Evolutionary conservation across 1,284 basidiomycete genomes (phyloP).

Genomic region (Gomphus bonarii): DNA sequence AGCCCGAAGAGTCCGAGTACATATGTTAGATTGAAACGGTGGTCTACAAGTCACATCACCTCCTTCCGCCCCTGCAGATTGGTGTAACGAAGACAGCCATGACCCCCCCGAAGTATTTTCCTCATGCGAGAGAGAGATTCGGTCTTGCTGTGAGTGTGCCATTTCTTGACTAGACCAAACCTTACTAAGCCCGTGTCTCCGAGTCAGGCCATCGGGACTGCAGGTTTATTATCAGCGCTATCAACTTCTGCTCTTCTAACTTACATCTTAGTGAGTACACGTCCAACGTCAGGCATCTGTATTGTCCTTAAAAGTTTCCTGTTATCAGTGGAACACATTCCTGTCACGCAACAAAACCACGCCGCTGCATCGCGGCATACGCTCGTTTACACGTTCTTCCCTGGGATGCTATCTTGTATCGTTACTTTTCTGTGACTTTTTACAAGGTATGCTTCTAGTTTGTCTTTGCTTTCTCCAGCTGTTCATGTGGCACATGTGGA

Average conservation of each 20-base stretch:
- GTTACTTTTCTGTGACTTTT: conserved; percentile 2
- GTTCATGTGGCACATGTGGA: not conserved
- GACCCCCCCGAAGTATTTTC: not conserved
- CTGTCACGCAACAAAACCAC: not conserved
- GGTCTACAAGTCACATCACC: not conserved
- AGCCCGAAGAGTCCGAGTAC: too few relatives aligned
- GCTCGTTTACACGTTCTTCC: conserved; percentile 1
- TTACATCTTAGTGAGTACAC: not conserved
- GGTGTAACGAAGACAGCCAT: not conserved
- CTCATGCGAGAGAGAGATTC: not conserved
- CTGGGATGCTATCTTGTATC: conserved; percentile 4
- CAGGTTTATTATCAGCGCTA: not conserved
- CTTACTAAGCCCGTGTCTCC: not conserved
- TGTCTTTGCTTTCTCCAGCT: not conserved
- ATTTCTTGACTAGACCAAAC: not conserved
- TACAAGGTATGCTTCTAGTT: not conserved
- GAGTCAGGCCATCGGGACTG: not conserved
- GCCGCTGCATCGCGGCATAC: not conserved
- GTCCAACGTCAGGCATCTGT: not conserved
- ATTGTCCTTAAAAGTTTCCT: not conserved
- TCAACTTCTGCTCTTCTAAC: not conserved
- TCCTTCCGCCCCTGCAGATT: not conserved
- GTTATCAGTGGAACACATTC: conserved; percentile 2
- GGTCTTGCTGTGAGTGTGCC: conserved; percentile 7
- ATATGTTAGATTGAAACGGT: too few relatives aligned